These are phyloP conservation scores for Populus alba DNA, from an alignment of 345 rosid genomes.

Conservation along the genomic window DNA sequence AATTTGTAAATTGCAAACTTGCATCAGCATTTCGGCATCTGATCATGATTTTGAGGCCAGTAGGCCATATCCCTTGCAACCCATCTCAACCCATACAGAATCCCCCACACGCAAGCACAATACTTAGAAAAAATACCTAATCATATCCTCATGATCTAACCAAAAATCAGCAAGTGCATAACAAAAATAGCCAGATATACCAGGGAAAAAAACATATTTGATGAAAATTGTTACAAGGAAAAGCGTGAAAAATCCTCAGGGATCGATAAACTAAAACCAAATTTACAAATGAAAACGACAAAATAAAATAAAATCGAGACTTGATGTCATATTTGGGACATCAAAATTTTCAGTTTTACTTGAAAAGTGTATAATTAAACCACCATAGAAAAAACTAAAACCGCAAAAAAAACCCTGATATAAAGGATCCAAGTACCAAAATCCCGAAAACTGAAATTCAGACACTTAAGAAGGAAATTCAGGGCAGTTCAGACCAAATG, in stretches of 20 bases:
- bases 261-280: not conserved
- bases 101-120: not conserved
- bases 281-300: not conserved
- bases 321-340: constrained; percentile 4
- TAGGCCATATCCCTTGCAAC: not conserved
- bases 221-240: not conserved
- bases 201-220: not conserved
- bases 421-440: constrained; percentile 16
- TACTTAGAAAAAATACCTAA: constrained; percentile 4
- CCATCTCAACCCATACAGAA: not conserved
- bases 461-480: constrained; percentile 7
- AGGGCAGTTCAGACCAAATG: constrained; percentile 11
- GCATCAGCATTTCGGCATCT: constrained; percentile 4
- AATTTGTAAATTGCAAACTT: constrained; percentile 5
- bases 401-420: constrained; percentile 40
- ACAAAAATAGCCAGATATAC: constrained; percentile 1
- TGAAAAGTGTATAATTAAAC: not conserved
- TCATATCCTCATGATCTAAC: constrained; percentile 28
- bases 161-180: not conserved
- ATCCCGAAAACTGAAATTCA: constrained; percentile 10
- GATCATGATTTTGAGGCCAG: not conserved
- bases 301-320: not conserved
- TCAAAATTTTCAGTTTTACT: not conserved
- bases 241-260: not conserved
- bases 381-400: constrained; percentile 18